A percentile compares a stretch with the other conserved stretches of the same genome.
These are phyloP conservation scores for Citropsis articulata DNA, from an alignment of 345 rosid genomes.

Conservation along the genomic window DNA sequence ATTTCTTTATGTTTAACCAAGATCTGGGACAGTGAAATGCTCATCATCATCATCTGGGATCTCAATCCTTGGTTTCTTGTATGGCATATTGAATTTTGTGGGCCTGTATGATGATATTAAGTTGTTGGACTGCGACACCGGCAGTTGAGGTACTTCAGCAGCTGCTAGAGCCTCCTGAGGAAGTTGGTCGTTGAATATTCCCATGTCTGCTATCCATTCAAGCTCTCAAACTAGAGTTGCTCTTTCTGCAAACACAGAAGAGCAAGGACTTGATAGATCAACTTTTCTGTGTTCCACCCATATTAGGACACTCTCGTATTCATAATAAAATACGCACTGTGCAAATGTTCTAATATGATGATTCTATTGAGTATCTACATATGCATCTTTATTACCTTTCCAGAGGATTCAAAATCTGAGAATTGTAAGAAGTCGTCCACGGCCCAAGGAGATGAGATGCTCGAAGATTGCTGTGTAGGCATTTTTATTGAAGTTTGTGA, in stretches of 20 bases:
- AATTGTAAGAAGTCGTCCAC: conserved; percentile 74
- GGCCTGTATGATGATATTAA: conserved; percentile 36
- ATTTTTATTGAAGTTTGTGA: conserved; percentile 37
- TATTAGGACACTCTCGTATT: neutral
- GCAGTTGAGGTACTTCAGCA: conserved; percentile 91
- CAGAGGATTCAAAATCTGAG: conserved; percentile 59
- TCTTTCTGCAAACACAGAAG: conserved; percentile 51
- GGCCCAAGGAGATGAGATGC: conserved; percentile 56
- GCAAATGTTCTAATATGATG: neutral
- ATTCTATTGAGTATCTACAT: neutral
- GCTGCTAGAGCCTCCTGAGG: conserved; percentile 60
- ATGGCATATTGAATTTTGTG: conserved; percentile 43
- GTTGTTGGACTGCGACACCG: conserved; percentile 35
- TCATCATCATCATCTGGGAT: conserved; percentile 58
- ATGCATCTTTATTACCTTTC: conserved; percentile 50
- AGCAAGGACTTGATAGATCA: neutral
- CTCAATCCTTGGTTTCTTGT: conserved; percentile 80
- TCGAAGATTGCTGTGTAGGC: conserved; percentile 44
- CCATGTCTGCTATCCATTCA: conserved; percentile 81
- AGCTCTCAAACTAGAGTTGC: conserved; percentile 69
- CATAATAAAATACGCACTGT: neutral
- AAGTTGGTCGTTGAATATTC: conserved; percentile 60
- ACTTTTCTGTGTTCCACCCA: neutral
- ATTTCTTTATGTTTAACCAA: conserved; percentile 39
- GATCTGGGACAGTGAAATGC: conserved; percentile 85